Evolutionary conservation across 352 stramenopile species (phyloP).

Genomic region (Globisporangium takayamanum): DNA sequence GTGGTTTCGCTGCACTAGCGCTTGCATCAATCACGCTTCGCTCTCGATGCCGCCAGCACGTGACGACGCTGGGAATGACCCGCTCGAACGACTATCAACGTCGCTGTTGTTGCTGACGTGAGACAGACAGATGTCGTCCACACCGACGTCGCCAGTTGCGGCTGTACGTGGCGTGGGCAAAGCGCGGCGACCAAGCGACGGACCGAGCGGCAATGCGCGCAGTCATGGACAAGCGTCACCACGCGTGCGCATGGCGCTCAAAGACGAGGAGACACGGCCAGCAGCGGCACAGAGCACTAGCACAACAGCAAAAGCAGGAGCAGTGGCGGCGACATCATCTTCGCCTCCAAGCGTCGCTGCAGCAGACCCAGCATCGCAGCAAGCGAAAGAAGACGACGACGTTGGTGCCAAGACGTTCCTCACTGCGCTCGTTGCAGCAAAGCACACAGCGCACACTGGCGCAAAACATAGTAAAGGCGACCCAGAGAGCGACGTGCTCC

Average conservation of each 20-base stretch:
- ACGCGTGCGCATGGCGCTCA: conserved; percentile 16
- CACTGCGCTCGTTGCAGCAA: conserved; percentile 29
- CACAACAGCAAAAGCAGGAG: not conserved
- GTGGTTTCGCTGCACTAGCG: not conserved
- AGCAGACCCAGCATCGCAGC: not conserved
- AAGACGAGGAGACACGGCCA: conserved; percentile 11
- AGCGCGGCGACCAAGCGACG: conserved; percentile 20
- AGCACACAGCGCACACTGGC: conserved; percentile 7
- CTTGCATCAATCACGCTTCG: not conserved
- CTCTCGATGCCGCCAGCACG: not conserved
- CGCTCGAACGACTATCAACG: not conserved
- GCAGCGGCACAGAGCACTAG: not conserved
- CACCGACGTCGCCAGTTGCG: not conserved
- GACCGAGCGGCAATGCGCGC: not conserved
- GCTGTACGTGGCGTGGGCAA: conserved; percentile 10
- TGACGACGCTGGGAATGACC: not conserved
- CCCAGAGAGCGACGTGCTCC: conserved; percentile 10
- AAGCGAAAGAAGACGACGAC: not conserved
- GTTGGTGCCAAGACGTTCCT: conserved; percentile 32
- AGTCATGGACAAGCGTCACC: conserved; percentile 11
- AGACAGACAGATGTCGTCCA: conserved; percentile 3
- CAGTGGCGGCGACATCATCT: not conserved
- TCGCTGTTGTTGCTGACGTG: not conserved
- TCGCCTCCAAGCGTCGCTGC: not conserved
- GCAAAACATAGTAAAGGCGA: not conserved